These are phyloP conservation scores for Phialophora expanda DNA, from an alignment of 2,329 filamentous ascomycete genomes.

Conservation along the genomic window DNA sequence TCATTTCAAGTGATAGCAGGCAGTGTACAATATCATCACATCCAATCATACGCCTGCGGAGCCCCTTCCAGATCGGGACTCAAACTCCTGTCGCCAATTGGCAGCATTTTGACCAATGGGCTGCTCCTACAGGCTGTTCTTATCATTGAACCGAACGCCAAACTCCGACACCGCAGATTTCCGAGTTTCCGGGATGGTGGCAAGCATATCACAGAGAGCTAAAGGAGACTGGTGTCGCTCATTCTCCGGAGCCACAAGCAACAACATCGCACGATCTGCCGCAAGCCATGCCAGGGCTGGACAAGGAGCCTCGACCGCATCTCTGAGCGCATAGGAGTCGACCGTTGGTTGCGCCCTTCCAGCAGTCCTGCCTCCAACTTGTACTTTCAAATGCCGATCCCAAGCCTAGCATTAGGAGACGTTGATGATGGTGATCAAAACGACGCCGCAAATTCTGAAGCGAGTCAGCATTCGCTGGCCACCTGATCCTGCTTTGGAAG, in stretches of 20 bases:
- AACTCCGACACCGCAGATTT: constrained; percentile 9
- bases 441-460: constrained; percentile 14
- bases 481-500: constrained; percentile 9
- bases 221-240: not conserved
- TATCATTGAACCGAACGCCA: constrained; percentile 13
- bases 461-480: constrained; percentile 19
- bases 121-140: not conserved
- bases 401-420: not conserved
- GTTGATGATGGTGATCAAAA: constrained; percentile 17
- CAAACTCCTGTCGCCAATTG: not conserved
- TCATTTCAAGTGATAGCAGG: not conserved
- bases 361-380: not conserved
- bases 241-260: not conserved
- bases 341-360: no score
- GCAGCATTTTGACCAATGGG: no score
- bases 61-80: no score
- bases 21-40: no score
- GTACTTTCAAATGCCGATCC: not conserved
- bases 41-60: no score
- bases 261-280: constrained; percentile 1
- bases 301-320: constrained; percentile 6
- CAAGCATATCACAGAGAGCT: not conserved
- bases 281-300: not conserved
- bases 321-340: not conserved
- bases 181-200: constrained; percentile 9